phyloP scores from a whole-genome alignment of 495 filamentous ascomycete species.

The Daldinia grandis region DNA sequence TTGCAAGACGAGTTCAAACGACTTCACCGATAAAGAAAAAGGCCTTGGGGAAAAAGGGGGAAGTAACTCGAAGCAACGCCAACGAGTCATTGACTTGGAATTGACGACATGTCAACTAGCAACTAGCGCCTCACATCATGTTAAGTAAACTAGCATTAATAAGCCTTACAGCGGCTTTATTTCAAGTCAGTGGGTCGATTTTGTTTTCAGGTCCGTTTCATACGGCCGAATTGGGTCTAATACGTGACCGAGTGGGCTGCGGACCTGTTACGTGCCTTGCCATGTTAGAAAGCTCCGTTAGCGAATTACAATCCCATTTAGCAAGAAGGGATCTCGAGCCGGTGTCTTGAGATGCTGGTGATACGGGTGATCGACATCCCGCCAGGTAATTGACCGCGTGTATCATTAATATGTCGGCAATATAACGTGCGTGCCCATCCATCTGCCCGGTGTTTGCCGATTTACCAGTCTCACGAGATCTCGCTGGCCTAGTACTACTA shows the following conservation, averaged over 20 bases:
- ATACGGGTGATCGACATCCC: slow-evolving; percentile 27
- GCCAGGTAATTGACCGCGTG: neutral
- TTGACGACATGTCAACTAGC: slow-evolving; percentile 17
- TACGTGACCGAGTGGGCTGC: neutral
- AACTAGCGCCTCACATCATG: slow-evolving; percentile 20
- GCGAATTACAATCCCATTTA: slow-evolving; percentile 6
- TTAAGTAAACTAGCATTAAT: slow-evolving; percentile 11
- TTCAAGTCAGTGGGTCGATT: slow-evolving; percentile 7
- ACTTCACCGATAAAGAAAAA: neutral
- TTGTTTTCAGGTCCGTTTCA: slow-evolving; percentile 24
- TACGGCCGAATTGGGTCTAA: slow-evolving; percentile 18
- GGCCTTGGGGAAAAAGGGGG: neutral
- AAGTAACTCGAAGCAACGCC: slow-evolving; percentile 14
- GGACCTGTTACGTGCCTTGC: slow-evolving; percentile 10
- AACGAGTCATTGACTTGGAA: slow-evolving; percentile 14
- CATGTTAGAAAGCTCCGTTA: slow-evolving; percentile 6
- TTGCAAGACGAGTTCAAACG: neutral
- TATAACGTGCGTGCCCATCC: slow-evolving; percentile 2
- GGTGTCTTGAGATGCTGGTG: slow-evolving; percentile 14
- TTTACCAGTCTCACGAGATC: slow-evolving; percentile 4
- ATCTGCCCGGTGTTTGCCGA: neutral
- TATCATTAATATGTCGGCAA: slow-evolving; percentile 3
- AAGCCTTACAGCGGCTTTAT: slow-evolving; percentile 2
- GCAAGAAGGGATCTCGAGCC: slow-evolving; percentile 9
- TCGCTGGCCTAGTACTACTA: neutral